Evolutionary conservation across 2,329 filamentous ascomycete species (phyloP).

Genomic region (Xylariaceae sp.): DNA sequence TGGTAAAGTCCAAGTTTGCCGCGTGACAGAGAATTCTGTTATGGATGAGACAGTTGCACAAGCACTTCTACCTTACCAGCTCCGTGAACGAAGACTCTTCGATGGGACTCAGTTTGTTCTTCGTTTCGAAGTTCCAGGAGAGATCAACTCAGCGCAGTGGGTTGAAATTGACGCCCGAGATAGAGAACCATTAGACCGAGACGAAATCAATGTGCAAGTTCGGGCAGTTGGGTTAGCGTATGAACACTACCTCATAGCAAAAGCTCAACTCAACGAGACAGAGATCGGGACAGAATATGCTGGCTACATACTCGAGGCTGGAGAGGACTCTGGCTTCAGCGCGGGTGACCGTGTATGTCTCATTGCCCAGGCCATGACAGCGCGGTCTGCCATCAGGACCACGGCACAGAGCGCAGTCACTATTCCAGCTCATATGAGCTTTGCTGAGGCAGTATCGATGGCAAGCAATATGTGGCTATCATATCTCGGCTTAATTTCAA

Average conservation of each 20-base stretch:
- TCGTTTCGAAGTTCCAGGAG: background rate
- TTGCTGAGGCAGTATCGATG: no score
- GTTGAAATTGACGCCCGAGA: background rate
- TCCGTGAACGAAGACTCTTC: background rate
- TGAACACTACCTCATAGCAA: conserved; percentile 1
- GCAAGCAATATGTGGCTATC: no score
- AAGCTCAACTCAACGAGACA: conserved; percentile 1
- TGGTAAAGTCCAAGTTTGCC: background rate
- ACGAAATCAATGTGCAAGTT: conserved; percentile 3
- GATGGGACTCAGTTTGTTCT: background rate
- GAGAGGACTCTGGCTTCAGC: no score
- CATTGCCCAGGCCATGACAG: no score
- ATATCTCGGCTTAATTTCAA: no score
- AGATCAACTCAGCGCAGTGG: conserved; percentile 1
- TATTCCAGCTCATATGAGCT: no score
- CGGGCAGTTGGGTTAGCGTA: background rate
- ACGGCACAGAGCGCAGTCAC: no score
- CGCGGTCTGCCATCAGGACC: no score
- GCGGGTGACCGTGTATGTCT: no score
- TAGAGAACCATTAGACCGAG: background rate
- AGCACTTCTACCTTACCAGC: background rate
- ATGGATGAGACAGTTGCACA: conserved; percentile 1
- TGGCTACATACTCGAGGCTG: no score
- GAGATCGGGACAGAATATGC: conserved; percentile 1
- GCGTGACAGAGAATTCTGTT: background rate